Base-by-base conservation (phyloP, 1,284 basidiomycete genomes). In the Cryptococcus wingfieldii region DNA sequence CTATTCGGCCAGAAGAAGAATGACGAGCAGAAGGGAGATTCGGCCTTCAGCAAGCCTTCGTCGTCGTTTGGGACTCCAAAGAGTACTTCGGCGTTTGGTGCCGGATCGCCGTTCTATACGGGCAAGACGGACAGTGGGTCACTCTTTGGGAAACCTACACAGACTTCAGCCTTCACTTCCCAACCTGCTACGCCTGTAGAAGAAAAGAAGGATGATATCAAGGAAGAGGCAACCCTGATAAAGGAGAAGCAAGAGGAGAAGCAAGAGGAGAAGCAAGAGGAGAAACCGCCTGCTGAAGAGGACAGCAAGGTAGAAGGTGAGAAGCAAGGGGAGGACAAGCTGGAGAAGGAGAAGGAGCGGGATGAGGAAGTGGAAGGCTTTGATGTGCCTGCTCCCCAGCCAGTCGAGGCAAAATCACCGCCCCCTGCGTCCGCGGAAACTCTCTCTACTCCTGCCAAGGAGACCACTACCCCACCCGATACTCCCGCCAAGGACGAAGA, bases 1-100 rank as follows among this genome's bases (percentile, higher is more conserved):
- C 51, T 64, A 12, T 66, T 65, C 49, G 64, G 59, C 5, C 48
- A 46, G 14, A 38, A 43, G 37, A 19, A 18, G 38, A 49, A n/a
- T 23, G 45, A 43, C 12, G 45, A 50, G 47, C 54, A 49, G 4
- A 49, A 8, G 46, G 19, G 34, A 39, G n/a, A 16, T 31, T 50
- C 41, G 41, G 12, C 41, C 9, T 42, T 42, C 16, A 14, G 41
- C 8, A 42, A 42, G 16, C 8, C 41, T 13, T 9, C 41, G n/a
- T 42, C 41, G 19, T 7, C 41, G 18, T 38, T 50, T 25, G 48
- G 48, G 23, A 50, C 31, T 34, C 12, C 28, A 41, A 41, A 27
- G 34, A 14, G 48, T 12, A 16, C 23, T 34, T 25, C 45, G 23
- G 27, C 23, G 27, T 27, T 31, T 28, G 23, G 23, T 28, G 27